Evolutionary conservation across 495 filamentous ascomycete species (phyloP).

Genomic region (Aspergillus affinis): DNA sequence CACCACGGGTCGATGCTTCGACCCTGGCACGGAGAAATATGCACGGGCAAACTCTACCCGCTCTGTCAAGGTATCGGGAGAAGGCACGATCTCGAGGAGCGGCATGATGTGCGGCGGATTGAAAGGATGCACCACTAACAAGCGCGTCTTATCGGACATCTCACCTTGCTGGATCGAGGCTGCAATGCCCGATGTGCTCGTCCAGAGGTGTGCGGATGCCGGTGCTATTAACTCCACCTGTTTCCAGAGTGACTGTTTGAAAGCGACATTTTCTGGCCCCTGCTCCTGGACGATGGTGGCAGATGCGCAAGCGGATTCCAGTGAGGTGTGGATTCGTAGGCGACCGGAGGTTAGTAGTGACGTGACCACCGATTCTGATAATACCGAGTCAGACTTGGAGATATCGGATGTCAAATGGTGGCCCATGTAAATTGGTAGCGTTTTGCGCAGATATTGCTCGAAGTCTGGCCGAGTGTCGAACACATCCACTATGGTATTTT

Average conservation of each 20-base stretch:
- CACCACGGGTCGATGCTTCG: constrained; percentile 45
- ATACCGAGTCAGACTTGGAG: constrained; percentile 12
- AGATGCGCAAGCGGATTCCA: constrained; percentile 41
- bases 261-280: constrained; percentile 51
- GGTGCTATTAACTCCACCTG: constrained; percentile 42
- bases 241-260: constrained; percentile 54
- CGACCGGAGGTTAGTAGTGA: constrained; percentile 28
- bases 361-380: constrained; percentile 9
- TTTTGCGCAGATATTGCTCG: constrained; percentile 40
- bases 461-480: constrained; percentile 55
- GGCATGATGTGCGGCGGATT: constrained; percentile 67
- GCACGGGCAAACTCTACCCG: constrained; percentile 43
- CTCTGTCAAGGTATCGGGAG: constrained; percentile 33
- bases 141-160: constrained; percentile 42
- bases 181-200: constrained; percentile 56
- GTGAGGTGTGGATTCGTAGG: constrained; percentile 34
- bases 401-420: neutral
- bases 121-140: constrained; percentile 61
- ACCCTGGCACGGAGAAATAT: constrained; percentile 52
- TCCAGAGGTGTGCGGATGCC: constrained; percentile 50
- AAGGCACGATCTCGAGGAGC: constrained; percentile 58
- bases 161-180: constrained; percentile 42
- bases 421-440: constrained; percentile 35
- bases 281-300: constrained; percentile 59
- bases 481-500: constrained; percentile 44